phyloP scores from a whole-genome alignment of 1,284 basidiomycete genomes.

The Blastosporella zonata region DNA sequence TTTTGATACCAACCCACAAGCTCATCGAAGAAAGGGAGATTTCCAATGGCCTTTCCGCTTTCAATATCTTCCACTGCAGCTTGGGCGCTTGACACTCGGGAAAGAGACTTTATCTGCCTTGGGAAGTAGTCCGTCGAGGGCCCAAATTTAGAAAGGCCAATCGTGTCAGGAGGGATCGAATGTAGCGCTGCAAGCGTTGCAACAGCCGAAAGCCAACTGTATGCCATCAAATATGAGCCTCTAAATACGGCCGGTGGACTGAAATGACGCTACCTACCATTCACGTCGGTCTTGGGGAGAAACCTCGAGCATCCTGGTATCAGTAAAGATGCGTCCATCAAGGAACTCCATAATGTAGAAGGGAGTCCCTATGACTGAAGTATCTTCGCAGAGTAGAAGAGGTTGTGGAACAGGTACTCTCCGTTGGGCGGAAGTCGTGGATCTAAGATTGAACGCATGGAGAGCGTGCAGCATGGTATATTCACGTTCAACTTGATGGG shows the following conservation, averaged over 20 bases:
- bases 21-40: constrained; percentile 71
- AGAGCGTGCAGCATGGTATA: constrained; percentile 79
- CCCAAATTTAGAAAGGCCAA: constrained; percentile 80
- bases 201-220: constrained; percentile 77
- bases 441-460: constrained; percentile 65
- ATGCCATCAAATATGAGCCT: constrained; percentile 1
- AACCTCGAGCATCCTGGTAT: constrained; percentile 74
- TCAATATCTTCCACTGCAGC: constrained; percentile 65
- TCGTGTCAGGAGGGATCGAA: constrained; percentile 61
- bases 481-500: constrained; percentile 94
- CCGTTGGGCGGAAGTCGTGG: constrained; percentile 45
- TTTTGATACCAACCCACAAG: constrained; percentile 76
- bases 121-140: constrained; percentile 83
- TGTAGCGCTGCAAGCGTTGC: constrained; percentile 74
- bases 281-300: constrained; percentile 59
- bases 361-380: constrained; percentile 75
- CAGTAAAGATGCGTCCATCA: constrained; percentile 90
- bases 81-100: constrained; percentile 73
- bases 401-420: constrained; percentile 86
- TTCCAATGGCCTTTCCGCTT: constrained; percentile 54
- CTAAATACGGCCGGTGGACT: background rate
- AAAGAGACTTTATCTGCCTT: constrained; percentile 86
- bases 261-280: constrained; percentile 47
- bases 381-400: constrained; percentile 80
- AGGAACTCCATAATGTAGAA: constrained; percentile 98